These are phyloP conservation scores for Amphichorda felina DNA, from an alignment of 2,329 filamentous ascomycete species.

Conservation along the genomic window DNA sequence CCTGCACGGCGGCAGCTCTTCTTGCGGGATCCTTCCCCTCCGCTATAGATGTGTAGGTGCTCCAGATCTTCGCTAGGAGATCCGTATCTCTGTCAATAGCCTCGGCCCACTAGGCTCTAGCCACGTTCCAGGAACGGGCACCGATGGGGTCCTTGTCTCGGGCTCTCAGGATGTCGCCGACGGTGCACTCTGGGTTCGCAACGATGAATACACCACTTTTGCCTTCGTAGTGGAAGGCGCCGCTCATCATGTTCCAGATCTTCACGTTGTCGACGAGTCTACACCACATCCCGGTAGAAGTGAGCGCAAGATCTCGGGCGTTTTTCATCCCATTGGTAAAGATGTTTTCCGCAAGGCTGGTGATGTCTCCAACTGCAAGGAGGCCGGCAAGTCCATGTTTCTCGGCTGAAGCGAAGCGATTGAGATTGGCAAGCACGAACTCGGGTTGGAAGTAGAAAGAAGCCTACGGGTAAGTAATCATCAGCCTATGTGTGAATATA, in stretches of 20 bases:
- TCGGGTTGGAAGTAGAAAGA: neutral
- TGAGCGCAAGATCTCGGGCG: conserved; percentile 1
- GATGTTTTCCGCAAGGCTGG: conserved; percentile 1
- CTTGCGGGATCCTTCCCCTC: too few species aligned
- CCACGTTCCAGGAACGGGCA: neutral
- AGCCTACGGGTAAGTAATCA: neutral
- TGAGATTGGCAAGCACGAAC: neutral
- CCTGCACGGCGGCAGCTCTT: neutral
- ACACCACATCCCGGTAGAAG: conserved; percentile 1
- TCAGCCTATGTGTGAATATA: neutral
- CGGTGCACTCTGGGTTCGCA: conserved; percentile 4
- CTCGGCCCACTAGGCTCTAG: neutral
- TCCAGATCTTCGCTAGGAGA: neutral
- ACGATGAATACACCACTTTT: conserved; percentile 3
- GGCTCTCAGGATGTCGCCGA: conserved; percentile 1
- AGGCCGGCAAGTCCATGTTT: neutral
- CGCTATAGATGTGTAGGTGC: neutral
- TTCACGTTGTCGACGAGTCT: neutral
- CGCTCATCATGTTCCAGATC: conserved; percentile 1
- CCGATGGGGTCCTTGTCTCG: neutral
- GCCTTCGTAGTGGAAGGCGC: neutral
- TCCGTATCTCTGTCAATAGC: neutral
- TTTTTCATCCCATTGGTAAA: conserved; percentile 2
- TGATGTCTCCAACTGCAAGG: neutral
- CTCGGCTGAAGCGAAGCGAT: neutral